Evolutionary conservation across 2,329 filamentous ascomycete species (phyloP), one percentile per base, ranked within the genome.

Genomic region (Fusarium hostae): DNA sequence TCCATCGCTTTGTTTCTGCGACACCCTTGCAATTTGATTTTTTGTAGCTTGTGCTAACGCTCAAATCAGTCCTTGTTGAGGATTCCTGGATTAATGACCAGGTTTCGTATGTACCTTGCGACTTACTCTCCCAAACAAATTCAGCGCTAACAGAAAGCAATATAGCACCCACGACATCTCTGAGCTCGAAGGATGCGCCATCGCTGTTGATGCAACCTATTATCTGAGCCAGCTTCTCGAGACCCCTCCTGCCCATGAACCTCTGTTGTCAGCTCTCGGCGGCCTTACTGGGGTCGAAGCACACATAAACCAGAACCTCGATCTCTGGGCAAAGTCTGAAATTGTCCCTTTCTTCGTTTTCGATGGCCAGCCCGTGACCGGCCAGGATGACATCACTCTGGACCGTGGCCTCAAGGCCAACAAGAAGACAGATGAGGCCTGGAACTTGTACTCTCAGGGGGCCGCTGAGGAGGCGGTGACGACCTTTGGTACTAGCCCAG

Each of bases 281-380:
- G 96, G 96, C 63, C 88, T 95, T 68, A 96, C 95, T 66, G 92
- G 92, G 58, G 87, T 98, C 78, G 89, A 89, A 81, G 86, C 84
- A 72, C 91, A 92, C 77, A 91, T 99, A 70, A 89, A 93, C 78
- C 87, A 88, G 55, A 93, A 97, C 75, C 85, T 99, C 34, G 87
- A 92, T 66, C 85, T 86, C 64, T 94, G 96, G 86, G 88, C 89
- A 67, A 86, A 87, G 48, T 84, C 91, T 76, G 88, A 89, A 24
- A 91, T 97, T 57, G 89, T 86, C n/a, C 93, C 93, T 4, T 84
- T 97, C 70, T 98, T 99, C 80, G 87, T 99, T 56, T 99, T 99
- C 82, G 93, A 95, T 80, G 96, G 96, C 39, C 89, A 97, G 76
- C 90, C 94, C 41, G 88, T 94, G 67, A 90, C 90, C 41, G 92